These are phyloP conservation scores for Pulveroboletus sp. DNA, from an alignment of 768 basidiomycete species.

Conservation along the genomic window DNA sequence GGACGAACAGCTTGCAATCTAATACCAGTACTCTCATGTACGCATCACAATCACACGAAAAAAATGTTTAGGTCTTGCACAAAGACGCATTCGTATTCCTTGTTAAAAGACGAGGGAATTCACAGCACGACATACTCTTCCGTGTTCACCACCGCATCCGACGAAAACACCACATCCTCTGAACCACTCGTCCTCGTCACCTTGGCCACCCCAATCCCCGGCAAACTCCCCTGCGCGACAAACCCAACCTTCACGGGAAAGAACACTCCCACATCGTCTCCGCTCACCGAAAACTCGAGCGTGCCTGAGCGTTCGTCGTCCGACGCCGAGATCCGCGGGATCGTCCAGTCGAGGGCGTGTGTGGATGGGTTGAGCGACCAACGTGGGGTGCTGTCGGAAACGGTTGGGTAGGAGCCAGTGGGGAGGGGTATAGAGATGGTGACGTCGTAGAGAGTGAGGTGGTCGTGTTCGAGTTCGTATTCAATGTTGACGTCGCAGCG, in stretches of 20 bases:
- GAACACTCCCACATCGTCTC: conserved; percentile 79
- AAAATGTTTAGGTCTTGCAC: too few relatives aligned
- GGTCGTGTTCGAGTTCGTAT: conserved; percentile 90
- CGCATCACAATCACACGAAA: too few relatives aligned
- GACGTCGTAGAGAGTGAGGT: conserved; percentile 77
- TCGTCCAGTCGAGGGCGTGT: conserved; percentile 84
- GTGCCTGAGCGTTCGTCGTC: conserved; percentile 69
- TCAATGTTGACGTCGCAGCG: conserved; percentile 94
- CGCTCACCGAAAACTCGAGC: conserved; percentile 87
- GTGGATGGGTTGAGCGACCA: conserved; percentile 81
- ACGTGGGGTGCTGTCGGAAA: conserved; percentile 61
- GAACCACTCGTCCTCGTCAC: conserved; percentile 53
- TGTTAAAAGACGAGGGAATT: not conserved
- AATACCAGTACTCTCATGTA: too few relatives aligned
- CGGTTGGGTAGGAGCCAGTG: conserved; percentile 80
- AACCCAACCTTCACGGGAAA: conserved; percentile 92
- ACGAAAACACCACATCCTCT: conserved; percentile 53
- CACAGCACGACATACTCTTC: conserved; percentile 59
- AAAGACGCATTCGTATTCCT: not conserved
- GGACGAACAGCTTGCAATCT: too few relatives aligned
- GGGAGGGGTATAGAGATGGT: conserved; percentile 92
- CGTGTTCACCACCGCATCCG: conserved; percentile 49
- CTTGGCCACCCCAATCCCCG: conserved; percentile 64
- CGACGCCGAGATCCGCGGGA: conserved; percentile 62
- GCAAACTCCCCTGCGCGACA: conserved; percentile 75